phyloP scores from a whole-genome alignment of 2,329 filamentous ascomycete genomes.

The Nectriaceae sp. region DNA sequence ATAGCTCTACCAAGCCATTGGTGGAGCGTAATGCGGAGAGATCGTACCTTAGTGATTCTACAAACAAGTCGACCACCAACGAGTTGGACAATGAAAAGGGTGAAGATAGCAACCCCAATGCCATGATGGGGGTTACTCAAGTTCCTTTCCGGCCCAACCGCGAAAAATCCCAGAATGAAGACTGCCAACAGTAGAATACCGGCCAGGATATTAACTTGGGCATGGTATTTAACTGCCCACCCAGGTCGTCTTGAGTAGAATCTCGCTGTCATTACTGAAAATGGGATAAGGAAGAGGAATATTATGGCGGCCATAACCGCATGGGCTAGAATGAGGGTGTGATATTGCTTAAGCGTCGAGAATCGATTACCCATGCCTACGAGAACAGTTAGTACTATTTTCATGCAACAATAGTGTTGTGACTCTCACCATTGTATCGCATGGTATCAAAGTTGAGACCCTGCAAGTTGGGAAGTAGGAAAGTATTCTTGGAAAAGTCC shows the following conservation, averaged over 20 bases:
- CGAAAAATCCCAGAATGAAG: conserved; percentile 75
- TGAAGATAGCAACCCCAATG: conserved; percentile 78
- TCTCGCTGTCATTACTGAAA: conserved; percentile 71
- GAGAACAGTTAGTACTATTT: conserved; percentile 13
- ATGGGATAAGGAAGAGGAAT: conserved; percentile 73
- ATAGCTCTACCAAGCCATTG: conserved; percentile 83
- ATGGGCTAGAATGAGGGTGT: conserved; percentile 69
- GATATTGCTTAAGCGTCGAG: conserved; percentile 67
- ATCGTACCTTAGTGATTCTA: conserved; percentile 50
- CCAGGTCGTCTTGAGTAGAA: conserved; percentile 68
- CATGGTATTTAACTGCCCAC: conserved; percentile 67
- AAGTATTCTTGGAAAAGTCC: conserved; percentile 76
- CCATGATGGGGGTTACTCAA: conserved; percentile 83
- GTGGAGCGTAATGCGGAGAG: conserved; percentile 67
- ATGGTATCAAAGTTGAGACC: conserved; percentile 80
- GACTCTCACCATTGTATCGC: conserved; percentile 73
- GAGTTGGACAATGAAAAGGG: conserved; percentile 70
- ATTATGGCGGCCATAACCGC: conserved; percentile 71
- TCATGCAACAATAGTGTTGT: conserved; percentile 2
- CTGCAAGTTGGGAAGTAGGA: conserved; percentile 75
- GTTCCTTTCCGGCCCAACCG: conserved; percentile 71
- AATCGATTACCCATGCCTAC: conserved; percentile 83
- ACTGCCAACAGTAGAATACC: conserved; percentile 69
- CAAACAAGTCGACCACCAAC: conserved; percentile 67
- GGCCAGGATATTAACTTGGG: conserved; percentile 72